phyloP scores from a whole-genome alignment of 768 basidiomycete species.

The Myochromella boudieri region DNA sequence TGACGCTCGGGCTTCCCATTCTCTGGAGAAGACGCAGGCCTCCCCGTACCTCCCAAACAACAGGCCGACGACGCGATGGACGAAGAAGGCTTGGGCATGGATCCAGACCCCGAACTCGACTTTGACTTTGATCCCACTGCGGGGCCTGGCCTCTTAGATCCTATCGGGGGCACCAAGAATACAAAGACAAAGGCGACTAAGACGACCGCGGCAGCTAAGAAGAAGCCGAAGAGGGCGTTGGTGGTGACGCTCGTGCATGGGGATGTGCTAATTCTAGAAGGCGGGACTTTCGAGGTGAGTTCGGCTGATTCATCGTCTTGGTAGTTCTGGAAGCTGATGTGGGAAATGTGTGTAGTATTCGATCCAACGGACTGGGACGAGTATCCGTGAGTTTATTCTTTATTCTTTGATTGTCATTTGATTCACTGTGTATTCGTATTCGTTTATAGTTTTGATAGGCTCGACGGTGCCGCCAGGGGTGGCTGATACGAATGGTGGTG shows the following conservation, averaged over 20 bases:
- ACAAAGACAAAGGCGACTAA: no score
- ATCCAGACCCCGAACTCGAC: no score
- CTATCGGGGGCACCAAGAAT: no score
- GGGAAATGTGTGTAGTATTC: slow-evolving; percentile 34
- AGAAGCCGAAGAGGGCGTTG: slow-evolving; percentile 18
- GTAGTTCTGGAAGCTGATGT: slow-evolving; percentile 3
- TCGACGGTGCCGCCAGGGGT: slow-evolving; percentile 2
- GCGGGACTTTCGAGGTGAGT: slow-evolving; percentile 43
- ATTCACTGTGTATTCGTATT: not conserved
- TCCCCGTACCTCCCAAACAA: no score
- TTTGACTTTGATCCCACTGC: no score
- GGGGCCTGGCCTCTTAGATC: no score
- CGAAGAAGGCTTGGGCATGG: not conserved
- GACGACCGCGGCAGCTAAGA: no score
- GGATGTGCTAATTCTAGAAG: slow-evolving; percentile 38
- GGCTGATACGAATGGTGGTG: no score
- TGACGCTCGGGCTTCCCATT: no score
- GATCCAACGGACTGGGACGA: slow-evolving; percentile 42
- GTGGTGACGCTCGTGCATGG: slow-evolving; percentile 43
- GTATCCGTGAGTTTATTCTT: slow-evolving; percentile 35
- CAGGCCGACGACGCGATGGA: no score
- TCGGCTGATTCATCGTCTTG: slow-evolving; percentile 1
- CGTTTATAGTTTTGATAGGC: slow-evolving; percentile 16
- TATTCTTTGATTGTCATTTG: not conserved
- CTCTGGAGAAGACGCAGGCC: no score